These are phyloP conservation scores for Penicillium alfredii DNA, from an alignment of 495 filamentous ascomycete species.

Conservation along the genomic window DNA sequence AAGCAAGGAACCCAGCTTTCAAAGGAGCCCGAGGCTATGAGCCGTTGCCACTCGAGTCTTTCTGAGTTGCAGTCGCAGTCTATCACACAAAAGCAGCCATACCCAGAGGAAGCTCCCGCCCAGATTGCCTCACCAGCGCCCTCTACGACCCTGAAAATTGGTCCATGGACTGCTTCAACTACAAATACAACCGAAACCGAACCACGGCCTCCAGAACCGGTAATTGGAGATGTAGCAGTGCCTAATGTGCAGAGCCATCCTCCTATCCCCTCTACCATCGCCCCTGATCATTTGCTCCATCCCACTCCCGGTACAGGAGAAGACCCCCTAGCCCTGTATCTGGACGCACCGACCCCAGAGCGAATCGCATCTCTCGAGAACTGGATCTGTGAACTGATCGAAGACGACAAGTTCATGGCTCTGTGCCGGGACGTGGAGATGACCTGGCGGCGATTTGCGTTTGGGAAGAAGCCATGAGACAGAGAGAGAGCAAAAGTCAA, in stretches of 20 bases:
- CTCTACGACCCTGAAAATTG: too few relatives aligned
- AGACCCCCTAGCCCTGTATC: constrained; percentile 29
- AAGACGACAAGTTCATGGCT: constrained; percentile 40
- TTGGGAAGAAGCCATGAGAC: constrained; percentile 25
- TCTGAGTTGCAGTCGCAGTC: constrained; percentile 8
- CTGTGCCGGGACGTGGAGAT: constrained; percentile 42
- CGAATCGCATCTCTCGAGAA: constrained; percentile 32
- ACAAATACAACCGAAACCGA: too few relatives aligned
- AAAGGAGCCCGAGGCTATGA: too few relatives aligned
- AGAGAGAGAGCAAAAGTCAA: not conserved
- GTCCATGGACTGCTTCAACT: too few relatives aligned
- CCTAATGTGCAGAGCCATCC: too few relatives aligned
- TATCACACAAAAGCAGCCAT: constrained; percentile 6
- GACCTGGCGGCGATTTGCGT: constrained; percentile 38
- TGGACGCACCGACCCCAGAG: constrained; percentile 28
- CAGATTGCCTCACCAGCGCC: too few relatives aligned
- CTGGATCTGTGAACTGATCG: constrained; percentile 40
- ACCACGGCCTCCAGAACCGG: too few relatives aligned
- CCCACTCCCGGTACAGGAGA: constrained; percentile 3
- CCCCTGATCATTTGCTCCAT: too few relatives aligned
- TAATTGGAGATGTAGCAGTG: too few relatives aligned
- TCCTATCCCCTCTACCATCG: too few relatives aligned
- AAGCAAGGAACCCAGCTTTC: too few relatives aligned
- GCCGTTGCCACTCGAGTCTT: constrained; percentile 2
- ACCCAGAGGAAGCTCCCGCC: too few relatives aligned